phyloP scores from a whole-genome alignment of 176 grass and related monocot species.

The Echinochloa phyllopogon region DNA sequence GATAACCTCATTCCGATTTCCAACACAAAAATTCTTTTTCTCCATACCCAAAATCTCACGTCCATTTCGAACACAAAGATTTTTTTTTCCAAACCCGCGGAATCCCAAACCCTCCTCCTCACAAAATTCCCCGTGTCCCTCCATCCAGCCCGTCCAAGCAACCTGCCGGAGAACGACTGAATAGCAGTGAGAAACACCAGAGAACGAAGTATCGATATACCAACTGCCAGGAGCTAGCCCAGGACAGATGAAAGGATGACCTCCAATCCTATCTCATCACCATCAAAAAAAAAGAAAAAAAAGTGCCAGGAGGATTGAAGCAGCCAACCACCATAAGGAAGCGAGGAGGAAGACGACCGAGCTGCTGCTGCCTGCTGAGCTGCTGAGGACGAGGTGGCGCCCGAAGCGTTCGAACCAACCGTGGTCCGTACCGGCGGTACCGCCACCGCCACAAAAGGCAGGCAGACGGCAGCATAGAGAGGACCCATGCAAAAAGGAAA shows the following conservation, averaged over 20 bases:
- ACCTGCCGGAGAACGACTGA: not conserved
- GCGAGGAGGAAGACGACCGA: not conserved
- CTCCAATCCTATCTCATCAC: not conserved
- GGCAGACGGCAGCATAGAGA: not conserved
- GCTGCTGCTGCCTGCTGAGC: not conserved
- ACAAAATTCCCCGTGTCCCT: not conserved
- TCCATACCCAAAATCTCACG: not conserved
- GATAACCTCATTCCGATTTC: not conserved
- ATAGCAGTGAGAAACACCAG: not conserved
- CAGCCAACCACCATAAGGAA: not conserved
- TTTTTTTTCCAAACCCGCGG: not conserved
- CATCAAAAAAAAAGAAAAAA: not conserved
- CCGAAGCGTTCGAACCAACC: constrained; percentile 53
- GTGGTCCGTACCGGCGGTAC: not conserved
- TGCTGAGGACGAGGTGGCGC: constrained; percentile 34
- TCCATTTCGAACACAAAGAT: not conserved
- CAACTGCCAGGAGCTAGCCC: not conserved
- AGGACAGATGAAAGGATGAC: too few relatives aligned
- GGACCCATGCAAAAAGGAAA: constrained; percentile 42
- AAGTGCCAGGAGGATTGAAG: not conserved
- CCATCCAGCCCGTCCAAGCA: not conserved
- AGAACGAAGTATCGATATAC: not conserved
- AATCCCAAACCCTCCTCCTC: not conserved
- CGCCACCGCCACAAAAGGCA: constrained; percentile 24
- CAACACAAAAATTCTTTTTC: not conserved